Conservation (phyloP, 768 basidiomycete genomes). For the Suillus spraguei region DNA sequence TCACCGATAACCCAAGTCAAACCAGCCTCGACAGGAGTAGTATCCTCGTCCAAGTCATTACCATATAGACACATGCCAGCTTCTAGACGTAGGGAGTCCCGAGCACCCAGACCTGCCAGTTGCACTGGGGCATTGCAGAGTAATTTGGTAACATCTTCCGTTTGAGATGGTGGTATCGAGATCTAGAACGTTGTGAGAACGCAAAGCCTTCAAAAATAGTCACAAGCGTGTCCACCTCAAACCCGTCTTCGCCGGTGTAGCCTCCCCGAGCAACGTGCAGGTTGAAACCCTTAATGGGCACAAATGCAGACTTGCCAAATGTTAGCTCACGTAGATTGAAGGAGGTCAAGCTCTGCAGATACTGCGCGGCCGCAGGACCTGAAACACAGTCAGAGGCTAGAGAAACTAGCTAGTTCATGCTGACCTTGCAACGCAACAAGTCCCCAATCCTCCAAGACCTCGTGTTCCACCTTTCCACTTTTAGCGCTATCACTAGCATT, state of each 20-base stretch:
- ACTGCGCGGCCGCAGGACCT: constrained; percentile 84
- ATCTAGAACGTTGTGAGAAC: constrained; percentile 52
- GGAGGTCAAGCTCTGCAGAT: constrained; percentile 75
- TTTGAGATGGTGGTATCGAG: constrained; percentile 81
- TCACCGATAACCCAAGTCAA: constrained; percentile 91
- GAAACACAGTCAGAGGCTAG: constrained; percentile 8
- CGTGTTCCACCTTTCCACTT: constrained; percentile 71
- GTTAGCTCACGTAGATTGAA: constrained; percentile 74
- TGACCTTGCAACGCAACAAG: constrained; percentile 88
- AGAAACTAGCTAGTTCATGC: constrained; percentile 13
- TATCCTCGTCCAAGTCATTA: constrained; percentile 87
- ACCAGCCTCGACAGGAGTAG: constrained; percentile 88
- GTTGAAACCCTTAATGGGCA: constrained; percentile 60
- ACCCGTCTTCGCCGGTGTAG: constrained; percentile 98
- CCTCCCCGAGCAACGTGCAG: constrained; percentile 92
- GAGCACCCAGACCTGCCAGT: constrained; percentile 87
- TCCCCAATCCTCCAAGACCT: constrained; percentile 84
- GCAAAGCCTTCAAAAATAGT: constrained; percentile 3
- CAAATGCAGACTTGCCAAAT: constrained; percentile 84
- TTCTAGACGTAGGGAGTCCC: constrained; percentile 93
- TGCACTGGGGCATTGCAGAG: constrained; percentile 69
- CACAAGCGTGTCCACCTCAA: constrained; percentile 64
- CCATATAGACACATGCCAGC: constrained; percentile 98
- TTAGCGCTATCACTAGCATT: constrained; percentile 55
- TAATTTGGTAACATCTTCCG: constrained; percentile 66